Conservation (phyloP, 208 protist species). For the Leishmania tropica region DNA sequence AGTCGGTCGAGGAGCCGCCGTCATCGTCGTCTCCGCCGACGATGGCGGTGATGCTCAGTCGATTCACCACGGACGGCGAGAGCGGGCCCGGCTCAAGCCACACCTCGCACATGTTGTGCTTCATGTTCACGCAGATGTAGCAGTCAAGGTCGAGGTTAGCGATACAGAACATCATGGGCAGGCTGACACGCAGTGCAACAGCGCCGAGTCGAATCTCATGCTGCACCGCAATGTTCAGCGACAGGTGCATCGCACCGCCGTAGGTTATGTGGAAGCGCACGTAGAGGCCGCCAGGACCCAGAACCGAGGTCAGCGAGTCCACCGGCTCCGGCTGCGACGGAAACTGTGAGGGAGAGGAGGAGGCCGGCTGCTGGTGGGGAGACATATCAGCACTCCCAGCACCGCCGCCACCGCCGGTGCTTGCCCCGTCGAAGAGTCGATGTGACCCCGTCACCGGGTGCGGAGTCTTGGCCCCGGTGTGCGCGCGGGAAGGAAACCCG, state of each 20-base stretch:
- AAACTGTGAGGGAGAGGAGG: slow-evolving; percentile 9
- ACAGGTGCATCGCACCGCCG: slow-evolving; percentile 69
- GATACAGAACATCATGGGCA: slow-evolving; percentile 64
- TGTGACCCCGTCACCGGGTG: slow-evolving; percentile 6
- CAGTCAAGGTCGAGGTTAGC: slow-evolving; percentile 80
- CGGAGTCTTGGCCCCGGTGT: slow-evolving; percentile 8
- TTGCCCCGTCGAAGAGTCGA: slow-evolving; percentile 1
- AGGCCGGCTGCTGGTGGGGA: neutral
- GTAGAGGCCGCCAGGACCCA: slow-evolving; percentile 65
- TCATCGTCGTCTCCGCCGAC: slow-evolving; percentile 48
- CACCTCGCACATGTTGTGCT: slow-evolving; percentile 52
- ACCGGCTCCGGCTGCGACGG: slow-evolving; percentile 15
- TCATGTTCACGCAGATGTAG: slow-evolving; percentile 75
- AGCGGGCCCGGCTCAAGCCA: slow-evolving; percentile 79
- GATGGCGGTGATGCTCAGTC: slow-evolving; percentile 58
- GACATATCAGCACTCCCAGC: neutral
- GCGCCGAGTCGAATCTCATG: slow-evolving; percentile 56
- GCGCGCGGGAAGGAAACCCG: slow-evolving; percentile 12
- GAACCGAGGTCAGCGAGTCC: slow-evolving; percentile 46
- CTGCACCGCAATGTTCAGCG: slow-evolving; percentile 48
- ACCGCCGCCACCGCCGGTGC: neutral
- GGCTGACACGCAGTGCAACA: slow-evolving; percentile 51
- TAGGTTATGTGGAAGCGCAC: slow-evolving; percentile 85
- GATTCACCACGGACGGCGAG: slow-evolving; percentile 62
- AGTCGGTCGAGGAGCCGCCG: slow-evolving; percentile 28